Conservation (phyloP, 2,329 filamentous ascomycete species). For the Clonostachys rhizophaga region DNA sequence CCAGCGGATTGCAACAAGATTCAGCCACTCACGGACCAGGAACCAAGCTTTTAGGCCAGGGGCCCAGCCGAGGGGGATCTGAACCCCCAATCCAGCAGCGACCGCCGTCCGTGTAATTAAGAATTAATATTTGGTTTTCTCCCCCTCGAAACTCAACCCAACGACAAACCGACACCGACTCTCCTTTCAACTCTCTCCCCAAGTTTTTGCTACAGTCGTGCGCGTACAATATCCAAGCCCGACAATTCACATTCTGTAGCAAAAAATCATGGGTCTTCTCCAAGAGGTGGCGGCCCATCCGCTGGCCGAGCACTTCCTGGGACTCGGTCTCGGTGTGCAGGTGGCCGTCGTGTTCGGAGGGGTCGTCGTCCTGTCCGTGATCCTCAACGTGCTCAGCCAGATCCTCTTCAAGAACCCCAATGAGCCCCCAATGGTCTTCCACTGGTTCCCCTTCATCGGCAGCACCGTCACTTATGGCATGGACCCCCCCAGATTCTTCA, state of each 20-base stretch:
- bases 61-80: no score
- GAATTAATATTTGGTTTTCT: no score
- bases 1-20: no score
- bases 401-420: conserved; percentile 77
- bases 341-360: conserved; percentile 34
- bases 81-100: no score
- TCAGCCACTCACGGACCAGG: no score
- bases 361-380: conserved; percentile 51
- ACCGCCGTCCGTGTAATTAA: no score
- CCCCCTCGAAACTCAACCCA: no score
- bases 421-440: conserved; percentile 76
- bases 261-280: conserved; percentile 47
- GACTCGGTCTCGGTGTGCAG: conserved; percentile 42
- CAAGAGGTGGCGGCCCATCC: conserved; percentile 44
- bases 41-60: no score
- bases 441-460: conserved; percentile 78
- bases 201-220: no score
- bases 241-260: background rate
- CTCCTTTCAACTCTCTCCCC: no score
- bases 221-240: no score
- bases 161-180: no score
- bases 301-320: conserved; percentile 42
- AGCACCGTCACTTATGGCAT: conserved; percentile 94
- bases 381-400: conserved; percentile 78
- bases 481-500: conserved; percentile 87